These are phyloP conservation scores for Astrocystis sublimbata DNA, from an alignment of 495 filamentous ascomycete genomes.

Conservation along the genomic window DNA sequence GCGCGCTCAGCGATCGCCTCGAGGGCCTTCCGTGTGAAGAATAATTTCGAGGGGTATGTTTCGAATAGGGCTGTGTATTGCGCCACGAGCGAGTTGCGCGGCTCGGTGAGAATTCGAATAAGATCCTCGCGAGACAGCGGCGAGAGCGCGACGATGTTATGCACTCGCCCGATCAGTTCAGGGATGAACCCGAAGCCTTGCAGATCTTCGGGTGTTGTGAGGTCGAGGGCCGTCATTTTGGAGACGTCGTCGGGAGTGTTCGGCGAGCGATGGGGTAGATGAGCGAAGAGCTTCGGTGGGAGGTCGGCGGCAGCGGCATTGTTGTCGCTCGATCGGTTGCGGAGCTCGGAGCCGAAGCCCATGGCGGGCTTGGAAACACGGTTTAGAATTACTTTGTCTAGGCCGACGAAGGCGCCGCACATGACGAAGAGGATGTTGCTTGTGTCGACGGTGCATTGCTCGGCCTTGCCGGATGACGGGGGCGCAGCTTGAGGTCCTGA, in stretches of 20 bases:
- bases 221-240: conserved; percentile 74
- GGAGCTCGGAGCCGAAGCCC: conserved; percentile 85
- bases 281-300: conserved; percentile 42
- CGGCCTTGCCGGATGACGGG: conserved; percentile 63
- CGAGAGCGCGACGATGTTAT: conserved; percentile 80
- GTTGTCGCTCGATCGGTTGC: conserved; percentile 40
- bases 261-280: conserved; percentile 40
- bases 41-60: conserved; percentile 78
- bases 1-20: conserved; percentile 76
- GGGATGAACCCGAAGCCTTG: conserved; percentile 94
- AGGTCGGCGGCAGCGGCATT: conserved; percentile 44
- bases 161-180: conserved; percentile 87
- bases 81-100: conserved; percentile 77
- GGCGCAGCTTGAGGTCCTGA: conserved; percentile 31
- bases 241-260: conserved; percentile 22
- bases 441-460: conserved; percentile 87
- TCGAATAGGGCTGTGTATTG: conserved; percentile 87
- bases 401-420: conserved; percentile 90
- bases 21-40: conserved; percentile 78
- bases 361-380: conserved; percentile 85
- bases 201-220: conserved; percentile 78
- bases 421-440: conserved; percentile 97
- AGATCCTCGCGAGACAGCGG: conserved; percentile 78
- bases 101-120: conserved; percentile 86
- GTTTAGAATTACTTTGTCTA: conserved; percentile 85